These are phyloP conservation scores for Actinomortierella ambigua DNA, from an alignment of 371 early-diverging fungal genomes.

Conservation along the genomic window DNA sequence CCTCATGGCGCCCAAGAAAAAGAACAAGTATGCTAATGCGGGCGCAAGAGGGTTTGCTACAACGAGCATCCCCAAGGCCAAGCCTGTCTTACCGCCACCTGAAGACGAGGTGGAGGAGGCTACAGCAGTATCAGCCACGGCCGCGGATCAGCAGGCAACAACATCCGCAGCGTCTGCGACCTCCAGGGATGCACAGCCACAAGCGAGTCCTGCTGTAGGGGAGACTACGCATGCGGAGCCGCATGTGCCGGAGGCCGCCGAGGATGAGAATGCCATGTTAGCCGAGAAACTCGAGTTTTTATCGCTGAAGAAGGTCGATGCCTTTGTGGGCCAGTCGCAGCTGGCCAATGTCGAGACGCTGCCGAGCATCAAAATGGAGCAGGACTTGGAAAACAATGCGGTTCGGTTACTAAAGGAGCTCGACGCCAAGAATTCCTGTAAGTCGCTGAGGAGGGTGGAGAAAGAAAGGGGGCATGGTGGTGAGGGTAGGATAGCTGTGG, in stretches of 20 bases:
- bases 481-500: neutral
- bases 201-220: neutral
- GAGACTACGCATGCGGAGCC: neutral
- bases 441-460: neutral
- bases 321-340: conserved; percentile 37
- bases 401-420: conserved; percentile 33
- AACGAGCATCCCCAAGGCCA: conserved; percentile 45
- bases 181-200: neutral
- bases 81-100: conserved; percentile 14
- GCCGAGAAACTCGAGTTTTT: conserved; percentile 37
- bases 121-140: neutral
- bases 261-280: conserved; percentile 33
- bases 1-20: conserved; percentile 50
- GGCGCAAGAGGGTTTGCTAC: conserved; percentile 48
- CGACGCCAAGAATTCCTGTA: conserved; percentile 35
- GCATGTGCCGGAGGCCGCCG: conserved; percentile 14
- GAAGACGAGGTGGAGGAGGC: conserved; percentile 2
- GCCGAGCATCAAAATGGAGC: conserved; percentile 43
- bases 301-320: conserved; percentile 34
- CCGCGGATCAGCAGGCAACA: no score
- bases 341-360: conserved; percentile 42
- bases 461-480: neutral
- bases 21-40: conserved; percentile 44
- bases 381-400: conserved; percentile 36
- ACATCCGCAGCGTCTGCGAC: conserved; percentile 1